A percentile compares a stretch with the other conserved stretches of the same genome.
Evolutionary conservation across 176 grass and related monocot genomes (phyloP).

Genomic region (Musa schizocarpa): DNA sequence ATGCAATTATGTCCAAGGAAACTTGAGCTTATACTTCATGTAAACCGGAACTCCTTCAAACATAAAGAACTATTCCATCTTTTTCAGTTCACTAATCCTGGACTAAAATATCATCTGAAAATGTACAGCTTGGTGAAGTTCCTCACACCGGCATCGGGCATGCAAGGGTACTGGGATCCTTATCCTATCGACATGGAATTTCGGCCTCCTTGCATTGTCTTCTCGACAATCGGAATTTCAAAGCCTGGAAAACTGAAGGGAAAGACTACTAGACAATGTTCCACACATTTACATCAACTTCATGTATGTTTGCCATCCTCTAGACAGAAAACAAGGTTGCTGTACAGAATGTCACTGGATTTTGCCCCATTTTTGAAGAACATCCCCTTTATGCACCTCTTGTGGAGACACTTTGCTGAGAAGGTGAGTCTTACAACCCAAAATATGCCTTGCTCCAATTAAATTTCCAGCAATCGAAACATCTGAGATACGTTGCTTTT

Average conservation of each 20-base stretch:
- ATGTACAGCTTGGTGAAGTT: conserved; percentile 81
- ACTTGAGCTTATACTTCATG: no score
- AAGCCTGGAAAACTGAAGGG: conserved; percentile 91
- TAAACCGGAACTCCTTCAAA: no score
- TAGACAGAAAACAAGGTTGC: conserved; percentile 79
- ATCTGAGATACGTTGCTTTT: not conserved
- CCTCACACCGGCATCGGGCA: conserved; percentile 75
- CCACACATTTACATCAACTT: conserved; percentile 88
- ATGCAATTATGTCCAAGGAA: no score
- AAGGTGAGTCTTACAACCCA: conserved; percentile 38
- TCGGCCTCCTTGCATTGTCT: conserved; percentile 79
- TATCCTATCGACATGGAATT: conserved; percentile 99
- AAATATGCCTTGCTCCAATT: not conserved
- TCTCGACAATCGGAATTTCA: conserved; percentile 90
- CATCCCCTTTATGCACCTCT: conserved; percentile 62
- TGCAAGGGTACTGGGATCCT: conserved; percentile 94
- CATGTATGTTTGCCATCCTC: conserved; percentile 86
- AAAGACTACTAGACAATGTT: conserved; percentile 64
- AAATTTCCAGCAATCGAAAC: not conserved
- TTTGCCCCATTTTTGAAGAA: conserved; percentile 90
- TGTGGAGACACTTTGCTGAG: conserved; percentile 91
- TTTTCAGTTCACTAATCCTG: not conserved
- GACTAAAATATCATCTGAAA: not conserved
- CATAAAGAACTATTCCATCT: not conserved
- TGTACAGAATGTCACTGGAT: conserved; percentile 90